A percentile compares a stretch with the other conserved stretches of the same genome.
Conservation (phyloP, 345 rosid genomes). For the Populus alba region DNA sequence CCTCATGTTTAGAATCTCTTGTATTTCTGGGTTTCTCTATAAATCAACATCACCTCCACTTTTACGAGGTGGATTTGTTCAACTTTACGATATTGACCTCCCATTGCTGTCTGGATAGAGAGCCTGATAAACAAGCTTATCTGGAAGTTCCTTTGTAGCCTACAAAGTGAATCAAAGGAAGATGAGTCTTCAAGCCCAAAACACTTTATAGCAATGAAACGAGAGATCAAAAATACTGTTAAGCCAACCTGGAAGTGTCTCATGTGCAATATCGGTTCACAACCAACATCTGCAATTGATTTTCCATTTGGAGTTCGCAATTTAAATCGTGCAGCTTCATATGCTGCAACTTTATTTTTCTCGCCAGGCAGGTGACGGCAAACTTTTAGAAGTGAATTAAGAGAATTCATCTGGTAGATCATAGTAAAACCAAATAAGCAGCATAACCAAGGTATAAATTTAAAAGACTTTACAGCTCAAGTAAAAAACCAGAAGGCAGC, state of each 20-base stretch:
- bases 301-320: conserved; percentile 66
- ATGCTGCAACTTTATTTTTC: conserved; percentile 38
- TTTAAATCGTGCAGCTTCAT: conserved; percentile 67
- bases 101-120: conserved; percentile 13
- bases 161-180: conserved; percentile 26
- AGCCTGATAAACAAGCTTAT: conserved; percentile 59
- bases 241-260: conserved; percentile 81
- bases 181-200: background rate
- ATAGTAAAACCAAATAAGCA: conserved; percentile 21
- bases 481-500: background rate
- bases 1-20: background rate
- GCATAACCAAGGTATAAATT: background rate
- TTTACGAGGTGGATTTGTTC: background rate
- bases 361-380: conserved; percentile 70
- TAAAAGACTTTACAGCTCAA: background rate
- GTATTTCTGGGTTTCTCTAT: background rate
- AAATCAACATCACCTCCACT: background rate
- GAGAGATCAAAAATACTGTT: background rate
- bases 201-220: background rate
- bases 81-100: background rate
- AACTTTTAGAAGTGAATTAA: conserved; percentile 64
- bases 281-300: conserved; percentile 93
- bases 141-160: conserved; percentile 73
- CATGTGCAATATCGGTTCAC: conserved; percentile 97
- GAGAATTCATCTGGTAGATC: conserved; percentile 86